A percentile compares a stretch with the other conserved stretches of the same genome.
These are phyloP conservation scores for Hypoxylon crocopeplum DNA, from an alignment of 495 filamentous ascomycete species.

Conservation along the genomic window DNA sequence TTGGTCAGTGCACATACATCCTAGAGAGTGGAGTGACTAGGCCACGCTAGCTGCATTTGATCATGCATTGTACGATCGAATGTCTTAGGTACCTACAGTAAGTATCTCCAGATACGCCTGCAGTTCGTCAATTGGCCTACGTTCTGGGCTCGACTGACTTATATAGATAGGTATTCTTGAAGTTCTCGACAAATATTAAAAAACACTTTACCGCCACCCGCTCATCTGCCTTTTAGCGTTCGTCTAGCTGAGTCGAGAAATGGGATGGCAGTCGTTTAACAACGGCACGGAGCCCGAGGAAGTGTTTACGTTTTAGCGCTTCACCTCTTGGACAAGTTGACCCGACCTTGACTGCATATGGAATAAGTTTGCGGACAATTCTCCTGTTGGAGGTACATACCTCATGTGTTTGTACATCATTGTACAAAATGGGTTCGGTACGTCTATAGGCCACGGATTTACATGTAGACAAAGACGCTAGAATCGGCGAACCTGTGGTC, in stretches of 20 bases:
- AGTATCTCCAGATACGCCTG: constrained; percentile 13
- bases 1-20: no score
- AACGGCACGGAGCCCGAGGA: not conserved
- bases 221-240: constrained; percentile 4
- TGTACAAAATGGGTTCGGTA: no score
- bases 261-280: constrained; percentile 11
- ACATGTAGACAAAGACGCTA: constrained; percentile 28
- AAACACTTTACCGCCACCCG: constrained; percentile 5
- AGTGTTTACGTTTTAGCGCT: no score
- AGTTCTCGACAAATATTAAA: not conserved
- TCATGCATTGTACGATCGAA: constrained; percentile 35
- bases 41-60: constrained; percentile 30
- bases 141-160: constrained; percentile 24
- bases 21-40: constrained; percentile 7
- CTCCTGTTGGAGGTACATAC: not conserved
- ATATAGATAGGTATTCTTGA: not conserved
- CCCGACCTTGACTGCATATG: no score
- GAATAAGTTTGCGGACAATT: no score
- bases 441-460: no score
- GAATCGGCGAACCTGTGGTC: constrained; percentile 22
- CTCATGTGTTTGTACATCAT: no score
- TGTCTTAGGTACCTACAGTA: not conserved
- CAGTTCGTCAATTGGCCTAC: constrained; percentile 18
- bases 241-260: constrained; percentile 2
- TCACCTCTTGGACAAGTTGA: no score